Evolutionary conservation across 148 eudicot genomes (phyloP).

Genomic region (Linanthus parryae): DNA sequence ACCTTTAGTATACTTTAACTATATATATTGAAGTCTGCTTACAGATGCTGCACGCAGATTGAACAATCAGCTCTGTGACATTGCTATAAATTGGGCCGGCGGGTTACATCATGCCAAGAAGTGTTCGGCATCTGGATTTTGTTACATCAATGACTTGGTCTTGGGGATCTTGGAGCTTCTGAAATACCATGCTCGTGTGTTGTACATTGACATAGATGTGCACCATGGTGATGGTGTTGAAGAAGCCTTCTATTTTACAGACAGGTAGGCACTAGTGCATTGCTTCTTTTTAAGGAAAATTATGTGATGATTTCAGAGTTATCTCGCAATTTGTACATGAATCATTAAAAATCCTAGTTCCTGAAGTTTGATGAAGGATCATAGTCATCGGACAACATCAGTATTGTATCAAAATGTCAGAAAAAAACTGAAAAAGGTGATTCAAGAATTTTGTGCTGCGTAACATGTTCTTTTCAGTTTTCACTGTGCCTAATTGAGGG

Average conservation of each 20-base stretch:
- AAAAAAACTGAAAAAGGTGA: too few relatives aligned
- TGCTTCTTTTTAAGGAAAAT: too few relatives aligned
- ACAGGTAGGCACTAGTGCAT: too few relatives aligned
- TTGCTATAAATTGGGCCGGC: constrained; percentile 99
- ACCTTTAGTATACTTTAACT: constrained; percentile 10
- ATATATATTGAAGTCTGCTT: constrained; percentile 14
- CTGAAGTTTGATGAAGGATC: too few relatives aligned
- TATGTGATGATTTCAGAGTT: too few relatives aligned
- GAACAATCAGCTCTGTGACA: constrained; percentile 87
- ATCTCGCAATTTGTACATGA: too few relatives aligned
- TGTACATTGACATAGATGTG: constrained; percentile 96
- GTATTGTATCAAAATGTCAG: too few relatives aligned
- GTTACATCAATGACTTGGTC: constrained; percentile 95
- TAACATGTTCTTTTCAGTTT: too few relatives aligned
- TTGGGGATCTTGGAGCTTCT: constrained; percentile 97
- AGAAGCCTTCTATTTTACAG: constrained; percentile 98
- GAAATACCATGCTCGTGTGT: constrained; percentile 93
- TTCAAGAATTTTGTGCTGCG: too few relatives aligned
- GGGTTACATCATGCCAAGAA: constrained; percentile 99
- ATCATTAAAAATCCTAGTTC: too few relatives aligned
- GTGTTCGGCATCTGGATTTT: constrained; percentile 97
- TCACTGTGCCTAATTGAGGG: too few relatives aligned
- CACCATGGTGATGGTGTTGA: constrained; percentile 99
- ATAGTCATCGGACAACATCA: too few relatives aligned
- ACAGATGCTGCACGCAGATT: constrained; percentile 98